Percentiles rank a stretch among this genome's conserved stretches.
These are phyloP conservation scores for Chaetomidium leptoderma DNA, from an alignment of 495 filamentous ascomycete genomes.

Conservation along the genomic window DNA sequence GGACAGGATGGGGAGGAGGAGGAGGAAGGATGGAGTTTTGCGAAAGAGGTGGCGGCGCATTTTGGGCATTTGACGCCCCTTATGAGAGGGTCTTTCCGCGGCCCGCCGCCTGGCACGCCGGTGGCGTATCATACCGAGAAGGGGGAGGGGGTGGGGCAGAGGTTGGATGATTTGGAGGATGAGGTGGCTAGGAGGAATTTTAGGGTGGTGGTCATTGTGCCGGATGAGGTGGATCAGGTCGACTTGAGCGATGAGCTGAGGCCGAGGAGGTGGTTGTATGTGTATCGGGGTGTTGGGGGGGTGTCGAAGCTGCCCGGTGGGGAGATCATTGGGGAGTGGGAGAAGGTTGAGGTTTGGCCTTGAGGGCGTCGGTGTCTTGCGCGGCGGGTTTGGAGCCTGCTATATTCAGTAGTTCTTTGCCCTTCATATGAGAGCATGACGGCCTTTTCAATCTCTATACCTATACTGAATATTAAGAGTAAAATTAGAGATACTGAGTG, in stretches of 20 bases:
- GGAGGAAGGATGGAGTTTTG: conserved; percentile 60
- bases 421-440: too few species aligned
- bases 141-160: conserved; percentile 58
- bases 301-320: conserved; percentile 33
- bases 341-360: conserved; percentile 77
- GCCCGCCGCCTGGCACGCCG: conserved; percentile 68
- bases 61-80: conserved; percentile 80
- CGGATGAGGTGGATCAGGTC: conserved; percentile 71
- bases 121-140: conserved; percentile 41
- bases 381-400: too few species aligned
- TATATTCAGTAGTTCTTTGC: too few species aligned
- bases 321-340: conserved; percentile 58
- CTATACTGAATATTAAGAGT: too few species aligned
- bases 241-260: conserved; percentile 65
- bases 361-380: too few species aligned
- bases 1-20: conserved; percentile 24
- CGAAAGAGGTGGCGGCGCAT: conserved; percentile 68
- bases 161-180: conserved; percentile 65
- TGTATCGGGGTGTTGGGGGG: conserved; percentile 41
- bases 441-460: too few species aligned
- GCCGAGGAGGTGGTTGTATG: conserved; percentile 63
- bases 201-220: conserved; percentile 75
- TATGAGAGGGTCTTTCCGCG: conserved; percentile 73
- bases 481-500: too few species aligned
- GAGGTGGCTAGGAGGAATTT: conserved; percentile 71